Evolutionary conservation across 306 rosid species (phyloP).

Genomic region (Vicia sativa): DNA sequence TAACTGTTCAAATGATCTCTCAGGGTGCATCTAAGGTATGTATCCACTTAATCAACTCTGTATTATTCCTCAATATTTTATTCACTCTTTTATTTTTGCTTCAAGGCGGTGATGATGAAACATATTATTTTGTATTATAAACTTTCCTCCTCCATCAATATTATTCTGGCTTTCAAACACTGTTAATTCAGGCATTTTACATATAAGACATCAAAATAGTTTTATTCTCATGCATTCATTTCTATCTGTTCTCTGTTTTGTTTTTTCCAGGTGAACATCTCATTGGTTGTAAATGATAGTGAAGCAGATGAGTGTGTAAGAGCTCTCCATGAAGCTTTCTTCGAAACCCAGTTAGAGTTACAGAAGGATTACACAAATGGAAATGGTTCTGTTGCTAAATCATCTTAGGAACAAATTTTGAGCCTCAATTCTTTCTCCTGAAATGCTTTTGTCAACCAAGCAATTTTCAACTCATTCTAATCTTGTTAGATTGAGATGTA

Average conservation of each 20-base stretch:
- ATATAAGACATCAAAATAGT: background rate
- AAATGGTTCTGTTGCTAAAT: conserved; percentile 49
- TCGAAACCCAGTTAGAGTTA: conserved; percentile 51
- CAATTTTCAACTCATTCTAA: conserved; percentile 30
- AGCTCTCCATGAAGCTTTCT: conserved; percentile 76
- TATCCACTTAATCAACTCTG: conserved; percentile 38
- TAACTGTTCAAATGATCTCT: conserved; percentile 96
- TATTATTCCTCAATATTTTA: background rate
- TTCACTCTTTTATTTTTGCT: background rate
- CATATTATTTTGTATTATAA: background rate
- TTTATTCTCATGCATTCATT: conserved; percentile 12
- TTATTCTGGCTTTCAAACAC: background rate
- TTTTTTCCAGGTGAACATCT: conserved; percentile 75
- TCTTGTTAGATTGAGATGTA: conserved; percentile 28
- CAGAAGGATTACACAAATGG: conserved; percentile 37
- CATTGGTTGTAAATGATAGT: conserved; percentile 76
- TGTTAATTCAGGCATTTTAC: background rate
- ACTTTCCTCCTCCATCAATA: background rate
- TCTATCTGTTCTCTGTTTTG: conserved; percentile 26
- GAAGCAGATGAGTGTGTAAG: conserved; percentile 88
- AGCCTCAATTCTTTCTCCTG: background rate
- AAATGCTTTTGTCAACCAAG: conserved; percentile 27
- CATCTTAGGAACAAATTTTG: conserved; percentile 26
- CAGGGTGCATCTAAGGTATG: conserved; percentile 98
- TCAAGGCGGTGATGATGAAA: background rate